phyloP scores from a whole-genome alignment of 1,139 yeast genomes.

The Insectozyma bohioensis region DNA sequence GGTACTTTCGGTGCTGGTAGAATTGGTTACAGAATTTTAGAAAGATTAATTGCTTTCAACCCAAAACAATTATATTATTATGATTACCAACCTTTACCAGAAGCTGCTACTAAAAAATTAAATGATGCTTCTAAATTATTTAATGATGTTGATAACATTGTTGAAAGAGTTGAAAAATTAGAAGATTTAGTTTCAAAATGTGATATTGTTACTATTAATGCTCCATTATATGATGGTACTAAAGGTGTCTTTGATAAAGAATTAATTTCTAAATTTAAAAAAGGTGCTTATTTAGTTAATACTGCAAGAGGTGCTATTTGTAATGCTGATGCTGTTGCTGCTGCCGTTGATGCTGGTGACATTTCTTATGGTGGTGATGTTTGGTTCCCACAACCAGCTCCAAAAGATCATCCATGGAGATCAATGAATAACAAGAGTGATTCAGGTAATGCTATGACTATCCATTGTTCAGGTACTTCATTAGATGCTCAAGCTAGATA shows the following conservation, averaged over 20 bases:
- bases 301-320: constrained; percentile 86
- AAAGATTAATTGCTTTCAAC: constrained; percentile 71
- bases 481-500: constrained; percentile 79
- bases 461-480: constrained; percentile 79
- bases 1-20: constrained; percentile 85
- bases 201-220: constrained; percentile 75
- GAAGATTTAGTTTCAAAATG: constrained; percentile 69
- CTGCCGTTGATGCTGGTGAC: constrained; percentile 67
- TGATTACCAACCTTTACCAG: constrained; percentile 72
- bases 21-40: constrained; percentile 75
- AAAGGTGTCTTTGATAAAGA: constrained; percentile 68
- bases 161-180: constrained; percentile 60
- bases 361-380: constrained; percentile 82
- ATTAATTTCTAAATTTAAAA: constrained; percentile 68
- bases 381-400: constrained; percentile 82
- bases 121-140: constrained; percentile 39
- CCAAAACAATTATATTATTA: constrained; percentile 72
- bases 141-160: constrained; percentile 39
- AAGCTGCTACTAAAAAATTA: constrained; percentile 53
- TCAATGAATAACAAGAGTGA: constrained; percentile 62
- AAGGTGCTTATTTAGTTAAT: constrained; percentile 75
- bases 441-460: constrained; percentile 84
- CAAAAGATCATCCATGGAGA: constrained; percentile 77
- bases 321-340: constrained; percentile 73
- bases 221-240: constrained; percentile 74